Conservation (phyloP, 2,329 filamentous ascomycete species). For the Verticillium nonalfalfae region DNA sequence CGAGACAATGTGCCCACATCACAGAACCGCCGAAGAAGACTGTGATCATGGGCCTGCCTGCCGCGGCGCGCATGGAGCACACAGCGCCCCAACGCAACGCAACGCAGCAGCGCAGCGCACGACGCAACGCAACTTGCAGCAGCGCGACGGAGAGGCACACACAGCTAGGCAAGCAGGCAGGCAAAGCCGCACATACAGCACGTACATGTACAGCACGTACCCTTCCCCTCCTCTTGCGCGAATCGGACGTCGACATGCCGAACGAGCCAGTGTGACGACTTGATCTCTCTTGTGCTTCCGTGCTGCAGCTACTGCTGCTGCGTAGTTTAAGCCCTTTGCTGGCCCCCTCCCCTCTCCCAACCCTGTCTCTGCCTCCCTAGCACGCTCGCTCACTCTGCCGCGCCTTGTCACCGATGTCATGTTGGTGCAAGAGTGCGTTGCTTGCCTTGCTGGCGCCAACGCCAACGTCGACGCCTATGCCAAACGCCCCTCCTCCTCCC, state of each 20-base stretch:
- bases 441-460: background rate
- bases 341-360: no score
- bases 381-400: background rate
- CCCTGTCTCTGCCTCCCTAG: background rate
- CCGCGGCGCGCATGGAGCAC: background rate
- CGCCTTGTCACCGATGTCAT: background rate
- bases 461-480: background rate
- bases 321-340: no score
- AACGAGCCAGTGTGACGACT: background rate
- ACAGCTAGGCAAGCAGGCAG: background rate
- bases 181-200: background rate
- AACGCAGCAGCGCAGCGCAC: background rate
- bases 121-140: no score
- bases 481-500: background rate
- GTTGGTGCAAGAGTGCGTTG: background rate
- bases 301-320: background rate
- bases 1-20: no score
- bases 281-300: background rate
- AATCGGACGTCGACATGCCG: background rate
- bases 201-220: no score
- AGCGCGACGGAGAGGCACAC: no score
- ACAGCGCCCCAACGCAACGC: background rate
- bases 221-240: background rate
- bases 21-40: background rate
- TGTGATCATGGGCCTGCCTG: background rate